A percentile compares a stretch with the other conserved stretches of the same genome.
Evolutionary conservation across 2,329 filamentous ascomycete genomes (phyloP).

Genomic region (Penicillium brasilianum): DNA sequence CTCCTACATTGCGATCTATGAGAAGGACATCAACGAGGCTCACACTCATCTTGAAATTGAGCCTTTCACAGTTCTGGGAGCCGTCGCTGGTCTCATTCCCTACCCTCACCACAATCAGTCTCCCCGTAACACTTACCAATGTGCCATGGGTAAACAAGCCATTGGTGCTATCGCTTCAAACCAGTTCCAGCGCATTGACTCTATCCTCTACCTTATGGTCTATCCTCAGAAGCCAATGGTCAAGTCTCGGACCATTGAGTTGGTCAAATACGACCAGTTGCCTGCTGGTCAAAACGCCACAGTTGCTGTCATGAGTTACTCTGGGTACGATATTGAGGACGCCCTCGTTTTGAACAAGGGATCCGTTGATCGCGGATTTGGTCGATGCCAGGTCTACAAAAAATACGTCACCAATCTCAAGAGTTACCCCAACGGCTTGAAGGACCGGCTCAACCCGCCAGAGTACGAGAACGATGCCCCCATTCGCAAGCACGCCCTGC

Average conservation of each 20-base stretch:
- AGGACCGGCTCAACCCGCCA: conserved; percentile 64
- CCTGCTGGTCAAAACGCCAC: conserved; percentile 96
- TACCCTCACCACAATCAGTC: conserved; percentile 99
- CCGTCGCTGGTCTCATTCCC: conserved; percentile 93
- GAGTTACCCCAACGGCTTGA: conserved; percentile 81
- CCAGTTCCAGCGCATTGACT: conserved; percentile 96
- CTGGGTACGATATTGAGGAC: conserved; percentile 99
- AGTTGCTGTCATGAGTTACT: conserved; percentile 99
- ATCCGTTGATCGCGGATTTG: conserved; percentile 92
- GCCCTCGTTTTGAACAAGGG: conserved; percentile 96
- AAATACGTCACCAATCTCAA: conserved; percentile 88
- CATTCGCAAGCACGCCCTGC: conserved; percentile 70
- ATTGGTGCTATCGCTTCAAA: conserved; percentile 98
- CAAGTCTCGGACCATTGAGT: conserved; percentile 93
- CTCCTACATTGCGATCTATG: conserved; percentile 87
- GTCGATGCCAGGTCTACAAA: conserved; percentile 95
- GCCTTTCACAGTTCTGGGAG: conserved; percentile 93
- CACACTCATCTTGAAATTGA: conserved; percentile 98
- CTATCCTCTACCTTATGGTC: conserved; percentile 92
- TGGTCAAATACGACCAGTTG: conserved; percentile 96
- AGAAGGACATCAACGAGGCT: conserved; percentile 77
- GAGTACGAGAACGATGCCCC: conserved; percentile 66
- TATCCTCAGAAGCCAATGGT: conserved; percentile 98
- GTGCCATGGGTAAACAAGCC: conserved; percentile 99
- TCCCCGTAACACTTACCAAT: conserved; percentile 97